Conservation (phyloP, 371 early-diverging fungal genomes). For the Mucor indicus region DNA sequence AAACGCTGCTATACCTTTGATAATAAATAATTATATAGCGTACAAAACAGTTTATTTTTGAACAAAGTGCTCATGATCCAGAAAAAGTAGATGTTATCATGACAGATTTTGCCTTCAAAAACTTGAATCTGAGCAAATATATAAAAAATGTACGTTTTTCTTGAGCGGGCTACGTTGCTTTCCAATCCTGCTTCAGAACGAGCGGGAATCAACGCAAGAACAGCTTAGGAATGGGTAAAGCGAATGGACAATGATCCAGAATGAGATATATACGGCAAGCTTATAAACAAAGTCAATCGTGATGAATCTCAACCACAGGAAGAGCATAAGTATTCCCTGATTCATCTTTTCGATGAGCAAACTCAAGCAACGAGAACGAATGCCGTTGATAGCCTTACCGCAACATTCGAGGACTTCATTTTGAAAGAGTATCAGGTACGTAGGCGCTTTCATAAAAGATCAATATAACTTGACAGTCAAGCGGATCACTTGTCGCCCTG, state of each 20-base stretch:
- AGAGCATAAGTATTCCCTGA: constrained; percentile 19
- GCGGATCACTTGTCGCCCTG: constrained; percentile 16
- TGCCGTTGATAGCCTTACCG: constrained; percentile 14
- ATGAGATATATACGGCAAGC: constrained; percentile 16
- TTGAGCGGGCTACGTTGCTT: constrained; percentile 13
- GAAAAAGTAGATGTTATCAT: constrained; percentile 22
- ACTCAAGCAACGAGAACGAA: constrained; percentile 8
- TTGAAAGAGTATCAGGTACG: constrained; percentile 18
- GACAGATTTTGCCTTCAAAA: constrained; percentile 17
- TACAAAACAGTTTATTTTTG: constrained; percentile 17
- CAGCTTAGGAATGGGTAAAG: constrained; percentile 15
- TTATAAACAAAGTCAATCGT: constrained; percentile 20
- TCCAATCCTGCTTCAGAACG: constrained; percentile 10
- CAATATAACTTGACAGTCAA: constrained; percentile 16
- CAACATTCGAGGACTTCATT: constrained; percentile 20
- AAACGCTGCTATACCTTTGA: constrained; percentile 18
- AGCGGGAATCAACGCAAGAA: constrained; percentile 18
- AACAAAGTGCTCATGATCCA: constrained; percentile 20
- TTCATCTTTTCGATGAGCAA: constrained; percentile 23
- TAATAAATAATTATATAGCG: constrained; percentile 18
- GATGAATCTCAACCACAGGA: constrained; percentile 23
- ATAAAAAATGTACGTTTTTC: constrained; percentile 16
- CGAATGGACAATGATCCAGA: constrained; percentile 14
- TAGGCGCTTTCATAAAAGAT: constrained; percentile 16
- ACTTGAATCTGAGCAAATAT: constrained; percentile 13